Evolutionary conservation across 1,284 basidiomycete species (phyloP), one percentile per base, ranked within the genome.

Genomic region (Baeospora myosura): DNA sequence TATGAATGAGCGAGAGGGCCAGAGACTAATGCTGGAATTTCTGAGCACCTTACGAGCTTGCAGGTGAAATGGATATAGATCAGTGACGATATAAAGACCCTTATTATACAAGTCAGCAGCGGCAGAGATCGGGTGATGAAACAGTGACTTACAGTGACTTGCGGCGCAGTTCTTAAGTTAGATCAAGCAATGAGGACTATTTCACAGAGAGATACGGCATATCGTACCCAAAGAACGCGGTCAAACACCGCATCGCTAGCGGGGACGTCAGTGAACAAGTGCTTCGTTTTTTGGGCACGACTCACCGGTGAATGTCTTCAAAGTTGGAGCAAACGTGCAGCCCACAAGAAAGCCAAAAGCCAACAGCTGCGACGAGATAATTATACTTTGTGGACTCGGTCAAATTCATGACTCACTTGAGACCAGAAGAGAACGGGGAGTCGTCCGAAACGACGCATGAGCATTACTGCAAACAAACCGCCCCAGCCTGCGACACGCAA

Each of bases 1-100:
- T 23, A 7, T 14, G 12, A 10, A 29, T 38, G 12, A 31, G 23
- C 18, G 11, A 18, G 32, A 11, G 14, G 10, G 20, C 17, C 17
- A 32, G 6, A 2, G 2, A 31, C 6, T 5, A 1, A 5, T 24
- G 20, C 21, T 5, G 24, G n/a, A n/a, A n/a, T n/a, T n/a, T n/a
- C n/a, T n/a, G n/a, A n/a, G n/a, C n/a, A 72, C 76, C 69, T 82
- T 85, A 29, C 81, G 71, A 20, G 83, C 81, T 56, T 86, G 83
- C 17, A 81, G 61, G 49, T 87, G 82, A 66, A 86, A 86, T 1
- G 83, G 82, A 56, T 74, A 86, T 43, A 87, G 63, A 50, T 86
- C 83, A 4, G 77, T 76, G 45, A 83, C 69, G 14, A 81, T 61
- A 49, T 75, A 81, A 2, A 84, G 63, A 37, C 81, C 81, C 80